A percentile compares a stretch with the other conserved stretches of the same genome.
Conservation (phyloP, 805 yeast species). For the Komagataella pastoris region DNA sequence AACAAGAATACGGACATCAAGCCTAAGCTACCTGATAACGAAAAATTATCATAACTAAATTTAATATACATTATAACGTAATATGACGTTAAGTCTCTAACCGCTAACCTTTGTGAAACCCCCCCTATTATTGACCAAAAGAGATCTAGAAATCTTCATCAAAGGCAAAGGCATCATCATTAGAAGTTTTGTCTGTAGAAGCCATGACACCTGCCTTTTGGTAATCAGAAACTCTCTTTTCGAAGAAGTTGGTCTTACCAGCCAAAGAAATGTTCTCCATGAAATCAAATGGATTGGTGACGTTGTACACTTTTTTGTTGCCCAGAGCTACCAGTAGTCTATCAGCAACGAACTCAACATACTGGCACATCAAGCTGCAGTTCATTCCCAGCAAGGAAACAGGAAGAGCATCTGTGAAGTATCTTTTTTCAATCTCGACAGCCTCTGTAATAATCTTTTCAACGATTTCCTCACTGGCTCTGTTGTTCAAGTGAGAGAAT, state of each 20-base stretch:
- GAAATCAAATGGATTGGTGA: slow-evolving; percentile 90
- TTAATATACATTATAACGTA: neutral
- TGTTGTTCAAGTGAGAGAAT: slow-evolving; percentile 84
- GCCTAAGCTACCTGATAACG: neutral
- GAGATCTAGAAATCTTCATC: slow-evolving; percentile 79
- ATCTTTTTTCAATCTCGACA: slow-evolving; percentile 86
- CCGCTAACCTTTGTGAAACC: neutral
- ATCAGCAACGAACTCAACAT: slow-evolving; percentile 96
- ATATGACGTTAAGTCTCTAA: neutral
- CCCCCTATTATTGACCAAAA: neutral
- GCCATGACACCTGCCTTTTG: slow-evolving; percentile 99
- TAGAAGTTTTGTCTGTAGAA: slow-evolving; percentile 34
- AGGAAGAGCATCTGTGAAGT: slow-evolving; percentile 91
- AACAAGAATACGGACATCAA: neutral
- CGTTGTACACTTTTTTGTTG: slow-evolving; percentile 78
- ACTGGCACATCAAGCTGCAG: slow-evolving; percentile 87
- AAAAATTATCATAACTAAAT: neutral
- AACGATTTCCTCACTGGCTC: slow-evolving; percentile 71
- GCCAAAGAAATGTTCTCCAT: slow-evolving; percentile 98
- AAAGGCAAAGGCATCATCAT: slow-evolving; percentile 52
- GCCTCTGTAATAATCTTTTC: slow-evolving; percentile 89
- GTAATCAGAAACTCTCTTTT: slow-evolving; percentile 96
- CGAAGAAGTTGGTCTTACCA: slow-evolving; percentile 98
- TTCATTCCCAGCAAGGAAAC: slow-evolving; percentile 92
- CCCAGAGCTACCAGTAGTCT: slow-evolving; percentile 87